Conservation (phyloP, 2,329 filamentous ascomycete species). For the Verticillium isaacii region DNA sequence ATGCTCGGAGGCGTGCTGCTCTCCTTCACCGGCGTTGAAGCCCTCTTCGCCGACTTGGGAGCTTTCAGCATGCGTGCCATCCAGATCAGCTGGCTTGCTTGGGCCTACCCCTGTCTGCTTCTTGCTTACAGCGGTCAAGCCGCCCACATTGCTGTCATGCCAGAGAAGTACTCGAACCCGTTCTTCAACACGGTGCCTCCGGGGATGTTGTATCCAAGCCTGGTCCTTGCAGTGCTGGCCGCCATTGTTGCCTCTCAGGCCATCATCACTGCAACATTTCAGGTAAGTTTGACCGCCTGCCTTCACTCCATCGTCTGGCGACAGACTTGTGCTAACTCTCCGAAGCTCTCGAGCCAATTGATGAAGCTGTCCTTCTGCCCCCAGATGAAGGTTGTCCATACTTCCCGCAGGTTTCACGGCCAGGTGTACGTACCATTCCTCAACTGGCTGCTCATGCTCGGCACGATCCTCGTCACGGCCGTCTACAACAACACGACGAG, state of each 20-base stretch:
- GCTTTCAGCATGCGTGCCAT: constrained; percentile 68
- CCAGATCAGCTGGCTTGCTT: constrained; percentile 67
- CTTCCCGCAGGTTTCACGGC: constrained; percentile 64
- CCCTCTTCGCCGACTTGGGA: constrained; percentile 72
- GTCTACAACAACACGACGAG: constrained; percentile 70
- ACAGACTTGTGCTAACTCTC: neutral
- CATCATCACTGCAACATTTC: constrained; percentile 72
- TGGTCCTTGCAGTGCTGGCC: constrained; percentile 65
- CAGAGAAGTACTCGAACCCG: constrained; percentile 61
- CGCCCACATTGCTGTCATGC: constrained; percentile 56
- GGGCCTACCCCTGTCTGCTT: constrained; percentile 62
- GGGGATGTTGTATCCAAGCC: constrained; percentile 61
- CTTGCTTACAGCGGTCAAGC: constrained; percentile 70
- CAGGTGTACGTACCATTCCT: constrained; percentile 73
- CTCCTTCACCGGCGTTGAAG: constrained; percentile 74
- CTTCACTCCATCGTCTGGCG: neutral
- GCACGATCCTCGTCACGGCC: constrained; percentile 68
- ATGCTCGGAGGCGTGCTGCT: constrained; percentile 68
- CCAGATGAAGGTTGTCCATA: constrained; percentile 69
- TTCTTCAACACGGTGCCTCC: constrained; percentile 68
- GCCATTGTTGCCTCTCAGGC: constrained; percentile 75
- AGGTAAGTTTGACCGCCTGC: constrained; percentile 31
- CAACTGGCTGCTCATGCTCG: constrained; percentile 75
- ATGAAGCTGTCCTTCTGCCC: constrained; percentile 71
- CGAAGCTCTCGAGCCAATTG: constrained; percentile 44